Evolutionary conservation across 2,329 filamentous ascomycete species (phyloP).

Genomic region (Blastomyces percursus): DNA sequence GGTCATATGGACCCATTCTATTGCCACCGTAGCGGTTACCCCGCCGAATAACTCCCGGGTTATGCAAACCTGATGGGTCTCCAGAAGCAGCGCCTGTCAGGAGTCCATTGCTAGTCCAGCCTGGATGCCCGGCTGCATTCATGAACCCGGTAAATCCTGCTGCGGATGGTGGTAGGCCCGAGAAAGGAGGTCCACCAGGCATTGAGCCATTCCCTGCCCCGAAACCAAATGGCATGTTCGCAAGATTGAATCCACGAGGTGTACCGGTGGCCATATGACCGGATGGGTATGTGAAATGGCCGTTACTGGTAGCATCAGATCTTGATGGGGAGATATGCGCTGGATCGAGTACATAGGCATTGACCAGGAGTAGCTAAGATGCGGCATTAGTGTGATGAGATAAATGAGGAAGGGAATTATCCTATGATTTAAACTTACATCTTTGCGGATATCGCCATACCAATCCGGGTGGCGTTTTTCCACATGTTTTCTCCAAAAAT

Average conservation of each 20-base stretch:
- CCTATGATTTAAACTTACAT: slow-evolving; percentile 49
- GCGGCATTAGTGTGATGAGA: slow-evolving; percentile 4
- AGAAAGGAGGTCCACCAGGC: slow-evolving; percentile 22
- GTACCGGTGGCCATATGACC: slow-evolving; percentile 70
- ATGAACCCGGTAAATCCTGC: slow-evolving; percentile 25
- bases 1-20: slow-evolving; percentile 63
- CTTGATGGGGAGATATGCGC: slow-evolving; percentile 88
- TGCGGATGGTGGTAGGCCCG: slow-evolving; percentile 20
- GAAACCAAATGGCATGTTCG: slow-evolving; percentile 56
- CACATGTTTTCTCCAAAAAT: slow-evolving; percentile 96
- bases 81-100: slow-evolving; percentile 21
- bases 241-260: slow-evolving; percentile 80
- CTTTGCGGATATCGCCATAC: slow-evolving; percentile 66
- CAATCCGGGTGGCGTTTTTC: slow-evolving; percentile 92
- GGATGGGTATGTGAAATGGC: slow-evolving; percentile 77
- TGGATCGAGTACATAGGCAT: slow-evolving; percentile 87
- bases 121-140: slow-evolving; percentile 18
- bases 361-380: slow-evolving; percentile 70
- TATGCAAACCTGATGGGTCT: slow-evolving; percentile 37
- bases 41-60: slow-evolving; percentile 57
- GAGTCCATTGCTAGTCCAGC: slow-evolving; percentile 25
- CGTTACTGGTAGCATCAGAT: slow-evolving; percentile 89
- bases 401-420: neutral
- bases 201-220: slow-evolving; percentile 34
- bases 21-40: slow-evolving; percentile 50